Evolutionary conservation across 768 basidiomycete genomes (phyloP).

Genomic region (Lactarius akahatsu): DNA sequence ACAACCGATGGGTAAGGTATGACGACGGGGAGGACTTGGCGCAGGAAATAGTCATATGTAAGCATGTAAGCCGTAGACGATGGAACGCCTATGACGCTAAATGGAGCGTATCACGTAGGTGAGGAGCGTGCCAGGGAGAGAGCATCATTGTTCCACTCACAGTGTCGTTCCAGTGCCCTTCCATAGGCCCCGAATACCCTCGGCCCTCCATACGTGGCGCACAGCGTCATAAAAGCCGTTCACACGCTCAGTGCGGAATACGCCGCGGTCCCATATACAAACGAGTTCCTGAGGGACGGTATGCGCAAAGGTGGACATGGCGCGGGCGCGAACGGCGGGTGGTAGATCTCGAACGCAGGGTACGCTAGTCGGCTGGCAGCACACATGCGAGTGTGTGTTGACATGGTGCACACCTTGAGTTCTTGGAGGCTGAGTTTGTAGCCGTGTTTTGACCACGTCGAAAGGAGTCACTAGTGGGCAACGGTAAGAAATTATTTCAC

Average conservation of each 20-base stretch:
- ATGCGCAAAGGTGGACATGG: conserved; percentile 70
- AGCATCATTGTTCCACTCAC: conserved; percentile 45
- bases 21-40: conserved; percentile 58
- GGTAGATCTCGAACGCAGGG: conserved; percentile 32
- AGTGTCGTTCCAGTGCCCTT: conserved; percentile 91
- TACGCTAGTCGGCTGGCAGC: conserved; percentile 60
- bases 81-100: conserved; percentile 86
- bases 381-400: conserved; percentile 56
- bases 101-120: conserved; percentile 23
- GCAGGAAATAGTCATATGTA: conserved; percentile 86
- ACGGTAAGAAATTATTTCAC: not conserved
- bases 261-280: conserved; percentile 75
- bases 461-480: conserved; percentile 88
- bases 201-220: conserved; percentile 72
- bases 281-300: conserved; percentile 65
- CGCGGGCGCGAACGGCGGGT: conserved; percentile 59
- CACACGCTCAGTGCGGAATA: conserved; percentile 69
- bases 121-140: conserved; percentile 3
- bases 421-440: conserved; percentile 84
- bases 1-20: conserved; percentile 53
- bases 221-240: conserved; percentile 87
- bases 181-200: conserved; percentile 88
- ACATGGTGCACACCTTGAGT: conserved; percentile 44
- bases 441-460: conserved; percentile 94
- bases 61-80: conserved; percentile 93